Evolutionary conservation across 495 filamentous ascomycete genomes (phyloP), one percentile per base, ranked within the genome.

Genomic region (Annulohypoxylon stygium): DNA sequence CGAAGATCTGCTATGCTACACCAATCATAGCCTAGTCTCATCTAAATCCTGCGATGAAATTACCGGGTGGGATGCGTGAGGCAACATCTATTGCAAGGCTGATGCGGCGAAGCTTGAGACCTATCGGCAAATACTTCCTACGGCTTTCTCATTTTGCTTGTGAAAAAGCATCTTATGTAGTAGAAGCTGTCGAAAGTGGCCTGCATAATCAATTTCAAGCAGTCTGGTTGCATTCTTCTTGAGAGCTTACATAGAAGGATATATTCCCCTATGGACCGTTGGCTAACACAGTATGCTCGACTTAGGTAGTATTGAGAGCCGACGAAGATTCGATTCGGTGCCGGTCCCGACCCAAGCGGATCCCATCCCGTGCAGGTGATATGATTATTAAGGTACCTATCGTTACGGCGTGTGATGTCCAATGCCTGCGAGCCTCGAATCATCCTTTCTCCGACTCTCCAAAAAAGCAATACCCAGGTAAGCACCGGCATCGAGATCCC

Each of bases 1-100:
- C 36, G 30, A 37, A 37, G 53, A 57, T 57, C 53, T 10, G n/a
- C 53, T n/a, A 57, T 34, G 20, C 30, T 37, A 57, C 53, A 36
- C 53, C 53, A 57, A 57, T 20, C 53, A 57, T 37, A 14, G 18
- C n/a, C n/a, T 33, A 10, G 18, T 37, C 20, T 37, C 53, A 37
- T 57, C 30, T 37, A 26, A 57, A 18, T 18, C 53, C 14, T 34
- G 30, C 14, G 18, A 37, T 33, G 26, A 18, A 16, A 20, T 57
- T 16, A 57, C 20, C 41, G 34, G 36, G 61, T 41, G 10, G 36
- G 61, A 30, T 25, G 20, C 2, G 34, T 37, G 37, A 14, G 47
- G 34, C 34, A 18, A 26, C 26, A 34, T 39, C 25, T 12, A 64
- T 23, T 36, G 14, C 53, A 30, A 53, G 33, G 61, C 61, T 26